Percentiles rank a stretch among this genome's conserved stretches.
Evolutionary conservation across 768 basidiomycete genomes (phyloP).

Genomic region (Panus rudis): DNA sequence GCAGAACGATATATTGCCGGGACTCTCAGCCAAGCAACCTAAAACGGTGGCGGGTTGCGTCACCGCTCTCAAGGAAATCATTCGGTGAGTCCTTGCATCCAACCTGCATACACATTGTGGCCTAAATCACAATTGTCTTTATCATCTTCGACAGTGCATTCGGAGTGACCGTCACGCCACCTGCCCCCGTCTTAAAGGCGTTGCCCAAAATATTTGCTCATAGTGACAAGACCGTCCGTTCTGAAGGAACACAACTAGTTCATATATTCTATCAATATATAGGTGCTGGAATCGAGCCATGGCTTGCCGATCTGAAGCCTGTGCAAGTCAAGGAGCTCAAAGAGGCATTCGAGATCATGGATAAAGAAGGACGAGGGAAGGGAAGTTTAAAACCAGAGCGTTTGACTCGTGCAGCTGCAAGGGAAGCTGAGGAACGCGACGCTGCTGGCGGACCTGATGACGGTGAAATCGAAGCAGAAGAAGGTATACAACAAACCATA

Average conservation of each 20-base stretch:
- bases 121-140: slow-evolving; percentile 1
- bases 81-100: slow-evolving; percentile 53
- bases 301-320: slow-evolving; percentile 86
- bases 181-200: slow-evolving; percentile 75
- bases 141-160: slow-evolving; percentile 47
- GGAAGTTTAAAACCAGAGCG: slow-evolving; percentile 76
- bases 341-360: slow-evolving; percentile 80
- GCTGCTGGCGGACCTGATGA: slow-evolving; percentile 32
- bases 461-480: slow-evolving; percentile 28
- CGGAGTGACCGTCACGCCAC: slow-evolving; percentile 67
- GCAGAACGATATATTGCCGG: slow-evolving; percentile 65
- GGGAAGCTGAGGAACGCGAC: slow-evolving; percentile 52
- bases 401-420: slow-evolving; percentile 66
- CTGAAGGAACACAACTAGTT: slow-evolving; percentile 77
- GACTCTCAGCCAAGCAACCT: slow-evolving; percentile 88
- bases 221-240: slow-evolving; percentile 90
- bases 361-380: slow-evolving; percentile 79
- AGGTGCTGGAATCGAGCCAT: slow-evolving; percentile 72
- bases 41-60: slow-evolving; percentile 84
- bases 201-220: slow-evolving; percentile 94
- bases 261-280: slow-evolving; percentile 81
- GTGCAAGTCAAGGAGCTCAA: slow-evolving; percentile 95
- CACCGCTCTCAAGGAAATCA: slow-evolving; percentile 70
- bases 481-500: slow-evolving; percentile 34
- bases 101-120: background rate